phyloP scores from a whole-genome alignment of 805 yeast genomes.

The Starmerella apicola region DNA sequence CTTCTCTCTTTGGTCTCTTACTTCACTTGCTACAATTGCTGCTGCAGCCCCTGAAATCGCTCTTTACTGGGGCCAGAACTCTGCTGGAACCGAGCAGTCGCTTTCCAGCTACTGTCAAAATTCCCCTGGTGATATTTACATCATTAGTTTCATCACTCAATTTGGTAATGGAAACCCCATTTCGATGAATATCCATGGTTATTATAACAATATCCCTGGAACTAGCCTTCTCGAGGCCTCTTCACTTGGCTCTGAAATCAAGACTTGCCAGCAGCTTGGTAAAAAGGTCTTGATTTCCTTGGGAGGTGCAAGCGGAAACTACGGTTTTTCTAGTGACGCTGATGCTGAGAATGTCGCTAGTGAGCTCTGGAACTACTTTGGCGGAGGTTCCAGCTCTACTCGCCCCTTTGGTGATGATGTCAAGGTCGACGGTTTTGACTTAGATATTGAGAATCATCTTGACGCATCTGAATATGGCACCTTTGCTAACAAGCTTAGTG shows the following conservation, averaged over 20 bases:
- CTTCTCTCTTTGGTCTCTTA: slow-evolving; percentile 6
- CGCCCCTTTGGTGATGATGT: slow-evolving; percentile 58
- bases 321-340: slow-evolving; percentile 39
- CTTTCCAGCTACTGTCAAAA: slow-evolving; percentile 52
- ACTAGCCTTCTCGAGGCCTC: slow-evolving; percentile 37
- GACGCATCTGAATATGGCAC: slow-evolving; percentile 54
- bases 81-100: slow-evolving; percentile 45
- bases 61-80: slow-evolving; percentile 81
- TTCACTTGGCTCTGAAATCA: slow-evolving; percentile 47
- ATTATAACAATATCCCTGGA: slow-evolving; percentile 25
- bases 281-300: slow-evolving; percentile 65
- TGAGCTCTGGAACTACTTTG: slow-evolving; percentile 42
- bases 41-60: slow-evolving; percentile 51
- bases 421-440: slow-evolving; percentile 72
- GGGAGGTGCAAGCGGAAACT: slow-evolving; percentile 56
- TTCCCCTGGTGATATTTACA: slow-evolving; percentile 46
- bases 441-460: slow-evolving; percentile 50
- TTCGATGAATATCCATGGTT: slow-evolving; percentile 47
- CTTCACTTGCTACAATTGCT: slow-evolving; percentile 7
- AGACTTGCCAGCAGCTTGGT: slow-evolving; percentile 66
- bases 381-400: slow-evolving; percentile 33
- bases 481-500: slow-evolving; percentile 39
- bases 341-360: slow-evolving; percentile 51
- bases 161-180: slow-evolving; percentile 36
- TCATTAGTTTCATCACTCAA: slow-evolving; percentile 54